Conservation (phyloP, 2,329 filamentous ascomycete genomes). For the Epicoccum nigrum region DNA sequence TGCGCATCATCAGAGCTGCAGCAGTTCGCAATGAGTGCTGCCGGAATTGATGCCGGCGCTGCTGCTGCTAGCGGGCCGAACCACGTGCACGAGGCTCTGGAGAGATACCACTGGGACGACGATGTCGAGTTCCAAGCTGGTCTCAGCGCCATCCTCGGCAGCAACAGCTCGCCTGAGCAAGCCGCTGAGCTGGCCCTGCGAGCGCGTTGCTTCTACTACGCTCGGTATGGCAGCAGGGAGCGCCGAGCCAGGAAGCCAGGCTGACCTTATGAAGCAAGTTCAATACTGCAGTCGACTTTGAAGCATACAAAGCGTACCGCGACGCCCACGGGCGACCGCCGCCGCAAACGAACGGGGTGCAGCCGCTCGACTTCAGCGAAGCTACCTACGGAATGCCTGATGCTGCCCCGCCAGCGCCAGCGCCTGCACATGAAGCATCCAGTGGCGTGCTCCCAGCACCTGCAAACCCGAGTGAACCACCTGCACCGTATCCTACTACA, state of each 20-base stretch:
- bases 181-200: conserved; percentile 65
- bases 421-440: conserved; percentile 7
- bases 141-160: conserved; percentile 68
- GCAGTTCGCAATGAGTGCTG: conserved; percentile 12
- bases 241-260: neutral
- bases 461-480: conserved; percentile 38
- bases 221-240: conserved; percentile 44
- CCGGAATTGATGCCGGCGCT: conserved; percentile 18
- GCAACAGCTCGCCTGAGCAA: conserved; percentile 60
- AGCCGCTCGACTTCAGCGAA: conserved; percentile 12
- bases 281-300: conserved; percentile 65
- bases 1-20: conserved; percentile 10
- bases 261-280: conserved; percentile 41
- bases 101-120: conserved; percentile 70
- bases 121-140: conserved; percentile 73
- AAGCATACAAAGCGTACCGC: conserved; percentile 71
- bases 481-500: conserved; percentile 77
- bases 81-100: conserved; percentile 64
- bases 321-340: conserved; percentile 34
- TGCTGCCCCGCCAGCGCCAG: neutral
- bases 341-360: conserved; percentile 25
- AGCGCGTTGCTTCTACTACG: conserved; percentile 74
- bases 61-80: conserved; percentile 28
- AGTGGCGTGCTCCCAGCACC: conserved; percentile 33
- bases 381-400: neutral